A percentile compares a stretch with the other conserved stretches of the same genome.
Evolutionary conservation across 345 rosid genomes (phyloP).

Genomic region (Litchi chinensis): DNA sequence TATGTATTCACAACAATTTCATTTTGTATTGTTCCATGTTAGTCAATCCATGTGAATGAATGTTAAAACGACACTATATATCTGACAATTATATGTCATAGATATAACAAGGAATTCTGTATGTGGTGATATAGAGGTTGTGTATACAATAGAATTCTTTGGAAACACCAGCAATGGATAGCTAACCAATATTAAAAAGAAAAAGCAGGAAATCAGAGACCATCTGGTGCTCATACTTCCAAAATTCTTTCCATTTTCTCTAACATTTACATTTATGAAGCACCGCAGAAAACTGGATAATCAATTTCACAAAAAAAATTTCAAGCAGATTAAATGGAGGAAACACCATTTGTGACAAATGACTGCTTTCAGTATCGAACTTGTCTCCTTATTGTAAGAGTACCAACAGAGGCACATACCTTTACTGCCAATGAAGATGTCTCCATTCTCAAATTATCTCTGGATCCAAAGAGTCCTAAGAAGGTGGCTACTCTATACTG

Average conservation of each 20-base stretch:
- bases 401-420: conserved; percentile 41
- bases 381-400: not conserved
- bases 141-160: not conserved
- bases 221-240: not conserved
- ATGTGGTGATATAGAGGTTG: not conserved
- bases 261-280: not conserved
- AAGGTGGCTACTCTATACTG: conserved; percentile 53
- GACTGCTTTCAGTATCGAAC: not conserved
- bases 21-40: not conserved
- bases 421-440: conserved; percentile 56
- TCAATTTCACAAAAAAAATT: not conserved
- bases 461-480: conserved; percentile 64
- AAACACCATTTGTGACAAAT: not conserved
- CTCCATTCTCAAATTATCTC: conserved; percentile 55
- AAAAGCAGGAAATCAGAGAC: not conserved
- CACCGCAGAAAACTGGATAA: not conserved
- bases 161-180: not conserved
- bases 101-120: no score
- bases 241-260: not conserved
- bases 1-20: not conserved
- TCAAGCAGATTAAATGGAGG: not conserved
- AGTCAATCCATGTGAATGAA: not conserved
- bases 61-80: not conserved
- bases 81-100: not conserved
- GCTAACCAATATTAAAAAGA: not conserved